Percentiles rank a stretch among this genome's conserved stretches.
Evolutionary conservation across 768 basidiomycete genomes (phyloP).

Genomic region (Termitomyces sp.): DNA sequence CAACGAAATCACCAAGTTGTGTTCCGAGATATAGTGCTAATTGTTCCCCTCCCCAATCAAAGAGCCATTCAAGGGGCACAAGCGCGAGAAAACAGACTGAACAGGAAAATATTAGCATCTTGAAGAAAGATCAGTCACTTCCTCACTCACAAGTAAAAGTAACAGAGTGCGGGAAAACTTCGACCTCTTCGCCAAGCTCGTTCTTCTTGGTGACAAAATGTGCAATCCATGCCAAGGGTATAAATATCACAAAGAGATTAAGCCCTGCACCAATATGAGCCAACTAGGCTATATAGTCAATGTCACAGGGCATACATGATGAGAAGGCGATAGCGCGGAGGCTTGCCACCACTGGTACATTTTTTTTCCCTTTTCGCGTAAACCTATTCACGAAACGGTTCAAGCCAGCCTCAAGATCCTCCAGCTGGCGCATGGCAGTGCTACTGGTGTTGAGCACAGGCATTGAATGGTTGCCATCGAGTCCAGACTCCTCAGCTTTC

Average conservation of each 20-base stretch:
- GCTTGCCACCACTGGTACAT: constrained; percentile 41
- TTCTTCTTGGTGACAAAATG: constrained; percentile 34
- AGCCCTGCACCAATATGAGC: constrained; percentile 37
- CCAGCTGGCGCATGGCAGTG: constrained; percentile 1
- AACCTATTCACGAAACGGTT: constrained; percentile 42
- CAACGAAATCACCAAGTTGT: constrained; percentile 64
- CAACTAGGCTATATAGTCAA: neutral
- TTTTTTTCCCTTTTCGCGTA: constrained; percentile 41
- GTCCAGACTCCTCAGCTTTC: constrained; percentile 2
- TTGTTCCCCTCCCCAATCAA: constrained; percentile 63
- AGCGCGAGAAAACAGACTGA: constrained; percentile 65
- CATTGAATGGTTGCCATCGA: neutral
- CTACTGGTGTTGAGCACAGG: neutral
- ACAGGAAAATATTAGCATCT: neutral
- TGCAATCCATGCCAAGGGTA: constrained; percentile 60
- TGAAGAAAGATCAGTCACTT: neutral
- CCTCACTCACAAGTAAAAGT: constrained; percentile 34
- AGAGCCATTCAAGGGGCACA: constrained; percentile 60
- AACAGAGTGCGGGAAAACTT: constrained; percentile 29
- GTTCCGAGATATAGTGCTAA: constrained; percentile 57
- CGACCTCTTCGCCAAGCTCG: constrained; percentile 7
- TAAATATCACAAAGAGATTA: constrained; percentile 53
- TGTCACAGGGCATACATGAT: constrained; percentile 38
- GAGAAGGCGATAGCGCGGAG: constrained; percentile 44
- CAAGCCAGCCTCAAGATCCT: constrained; percentile 18